These are phyloP conservation scores for Pseudozyma pruni DNA, from an alignment of 1,284 basidiomycete genomes.

Conservation along the genomic window DNA sequence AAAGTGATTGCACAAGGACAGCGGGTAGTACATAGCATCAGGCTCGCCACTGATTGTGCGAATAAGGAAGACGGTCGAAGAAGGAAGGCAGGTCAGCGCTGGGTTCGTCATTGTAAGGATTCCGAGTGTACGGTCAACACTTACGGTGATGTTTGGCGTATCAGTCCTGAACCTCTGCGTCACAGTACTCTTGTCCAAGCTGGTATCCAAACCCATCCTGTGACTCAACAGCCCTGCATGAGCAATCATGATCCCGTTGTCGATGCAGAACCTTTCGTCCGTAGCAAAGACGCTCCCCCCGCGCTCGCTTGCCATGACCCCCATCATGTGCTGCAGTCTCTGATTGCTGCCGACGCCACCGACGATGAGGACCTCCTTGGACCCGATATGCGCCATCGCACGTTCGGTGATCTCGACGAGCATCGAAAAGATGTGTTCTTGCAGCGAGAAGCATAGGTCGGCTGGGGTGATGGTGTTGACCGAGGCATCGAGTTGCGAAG, in stretches of 20 bases:
- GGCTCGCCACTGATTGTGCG: slow-evolving; percentile 22
- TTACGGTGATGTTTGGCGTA: slow-evolving; percentile 56
- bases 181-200: slow-evolving; percentile 62
- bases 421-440: slow-evolving; percentile 98
- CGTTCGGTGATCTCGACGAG: slow-evolving; percentile 98
- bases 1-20: background rate
- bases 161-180: slow-evolving; percentile 66
- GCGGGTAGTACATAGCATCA: background rate
- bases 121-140: slow-evolving; percentile 9
- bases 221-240: slow-evolving; percentile 92
- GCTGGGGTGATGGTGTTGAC: slow-evolving; percentile 79
- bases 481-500: slow-evolving; percentile 25
- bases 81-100: background rate
- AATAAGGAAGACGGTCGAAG: background rate
- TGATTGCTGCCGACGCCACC: slow-evolving; percentile 92
- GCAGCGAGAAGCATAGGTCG: slow-evolving; percentile 94
- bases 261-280: slow-evolving; percentile 97
- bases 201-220: slow-evolving; percentile 78
- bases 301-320: slow-evolving; percentile 90
- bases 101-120: background rate
- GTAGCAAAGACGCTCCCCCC: slow-evolving; percentile 92
- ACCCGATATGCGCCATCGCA: slow-evolving; percentile 98
- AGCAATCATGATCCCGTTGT: slow-evolving; percentile 99
- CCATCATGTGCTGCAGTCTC: slow-evolving; percentile 98
- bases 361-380: slow-evolving; percentile 94